Conservation (phyloP, 805 yeast genomes). For the Cyberlindnera subsufficiens region DNA sequence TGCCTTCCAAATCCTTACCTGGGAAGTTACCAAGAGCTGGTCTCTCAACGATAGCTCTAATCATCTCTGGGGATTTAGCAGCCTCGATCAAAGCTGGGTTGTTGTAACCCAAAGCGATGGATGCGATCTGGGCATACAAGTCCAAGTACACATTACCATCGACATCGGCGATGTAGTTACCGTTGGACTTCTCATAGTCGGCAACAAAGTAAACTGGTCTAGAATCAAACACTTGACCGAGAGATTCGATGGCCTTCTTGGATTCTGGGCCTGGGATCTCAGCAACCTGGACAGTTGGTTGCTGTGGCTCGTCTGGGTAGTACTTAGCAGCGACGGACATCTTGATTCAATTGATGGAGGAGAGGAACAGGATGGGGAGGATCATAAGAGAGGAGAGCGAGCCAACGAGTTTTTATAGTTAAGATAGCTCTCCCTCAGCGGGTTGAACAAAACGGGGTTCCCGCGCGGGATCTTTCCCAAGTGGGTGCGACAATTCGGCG, state of each 20-base stretch:
- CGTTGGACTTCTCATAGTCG: slow-evolving; percentile 68
- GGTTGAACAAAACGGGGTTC: too few species aligned
- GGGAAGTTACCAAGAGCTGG: slow-evolving; percentile 86
- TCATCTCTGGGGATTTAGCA: slow-evolving; percentile 65
- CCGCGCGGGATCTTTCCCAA: too few species aligned
- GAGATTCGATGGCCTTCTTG: slow-evolving; percentile 40
- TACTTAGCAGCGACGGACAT: slow-evolving; percentile 44
- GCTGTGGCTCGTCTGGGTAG: slow-evolving; percentile 78
- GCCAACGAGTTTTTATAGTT: not conserved
- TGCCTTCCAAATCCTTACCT: slow-evolving; percentile 57
- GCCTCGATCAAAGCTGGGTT: slow-evolving; percentile 68
- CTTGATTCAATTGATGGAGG: not conserved
- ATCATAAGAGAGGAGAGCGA: not conserved
- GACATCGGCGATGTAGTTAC: slow-evolving; percentile 76
- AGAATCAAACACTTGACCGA: slow-evolving; percentile 62
- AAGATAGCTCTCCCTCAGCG: not conserved
- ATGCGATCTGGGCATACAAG: slow-evolving; percentile 78
- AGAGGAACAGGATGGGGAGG: not conserved
- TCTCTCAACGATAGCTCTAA: slow-evolving; percentile 70
- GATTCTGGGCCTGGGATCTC: slow-evolving; percentile 76
- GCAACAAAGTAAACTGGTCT: slow-evolving; percentile 71
- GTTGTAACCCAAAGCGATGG: slow-evolving; percentile 82
- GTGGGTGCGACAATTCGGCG: too few species aligned
- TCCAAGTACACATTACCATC: slow-evolving; percentile 76
- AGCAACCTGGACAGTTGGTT: slow-evolving; percentile 55